phyloP scores from a whole-genome alignment of 805 yeast species.

The Dipodascopsis uninucleata region DNA sequence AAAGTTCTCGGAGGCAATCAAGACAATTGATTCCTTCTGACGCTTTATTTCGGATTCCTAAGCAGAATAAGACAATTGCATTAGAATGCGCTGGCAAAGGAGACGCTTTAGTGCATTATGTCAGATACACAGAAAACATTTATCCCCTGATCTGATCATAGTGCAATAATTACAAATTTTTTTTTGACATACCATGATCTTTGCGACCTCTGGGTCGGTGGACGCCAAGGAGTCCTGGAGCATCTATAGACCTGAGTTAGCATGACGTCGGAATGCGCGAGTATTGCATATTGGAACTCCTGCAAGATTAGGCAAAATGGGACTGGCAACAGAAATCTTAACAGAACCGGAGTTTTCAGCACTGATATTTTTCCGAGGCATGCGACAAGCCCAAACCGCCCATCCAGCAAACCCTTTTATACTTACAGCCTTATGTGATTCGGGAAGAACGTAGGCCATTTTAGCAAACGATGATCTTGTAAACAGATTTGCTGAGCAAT shows the following conservation, averaged over 20 bases:
- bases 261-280: too few relatives aligned
- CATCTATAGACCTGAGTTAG: constrained; percentile 21
- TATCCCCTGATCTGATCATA: neutral
- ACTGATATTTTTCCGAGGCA: too few relatives aligned
- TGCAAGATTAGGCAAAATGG: neutral
- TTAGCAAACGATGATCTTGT: neutral
- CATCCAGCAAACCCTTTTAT: neutral
- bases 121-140: neutral
- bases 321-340: neutral
- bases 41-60: constrained; percentile 71
- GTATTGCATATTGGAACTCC: neutral
- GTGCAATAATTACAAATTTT: neutral
- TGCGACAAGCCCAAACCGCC: neutral
- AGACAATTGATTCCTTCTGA: constrained; percentile 88
- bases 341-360: neutral
- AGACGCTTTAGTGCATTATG: neutral
- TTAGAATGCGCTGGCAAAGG: neutral
- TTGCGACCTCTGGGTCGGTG: constrained; percentile 42
- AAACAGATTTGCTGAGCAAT: too few relatives aligned
- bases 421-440: constrained; percentile 24
- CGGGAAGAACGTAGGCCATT: constrained; percentile 28
- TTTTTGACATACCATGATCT: constrained; percentile 36
- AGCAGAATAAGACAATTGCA: neutral
- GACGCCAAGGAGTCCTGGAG: constrained; percentile 33
- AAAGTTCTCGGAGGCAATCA: constrained; percentile 96